Conservation (phyloP, 495 filamentous ascomycete genomes). For the Thozetella sp. region DNA sequence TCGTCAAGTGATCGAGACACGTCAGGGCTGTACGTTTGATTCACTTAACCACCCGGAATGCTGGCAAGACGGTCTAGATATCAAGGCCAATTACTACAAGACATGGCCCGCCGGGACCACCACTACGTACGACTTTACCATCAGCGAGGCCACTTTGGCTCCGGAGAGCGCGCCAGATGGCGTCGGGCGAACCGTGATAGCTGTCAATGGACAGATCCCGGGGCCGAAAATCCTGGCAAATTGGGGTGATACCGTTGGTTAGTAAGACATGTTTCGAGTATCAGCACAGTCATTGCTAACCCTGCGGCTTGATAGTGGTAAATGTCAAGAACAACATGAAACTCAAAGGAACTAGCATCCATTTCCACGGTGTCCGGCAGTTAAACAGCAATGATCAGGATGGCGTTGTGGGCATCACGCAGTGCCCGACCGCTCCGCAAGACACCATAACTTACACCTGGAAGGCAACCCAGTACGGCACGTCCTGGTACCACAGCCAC, state of each 20-base stretch:
- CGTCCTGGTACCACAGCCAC: constrained; percentile 60
- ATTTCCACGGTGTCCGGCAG: constrained; percentile 27
- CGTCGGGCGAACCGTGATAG: constrained; percentile 33
- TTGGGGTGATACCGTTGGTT: constrained; percentile 48
- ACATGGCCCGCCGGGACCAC: constrained; percentile 47
- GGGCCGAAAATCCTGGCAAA: constrained; percentile 40
- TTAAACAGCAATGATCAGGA: constrained; percentile 35
- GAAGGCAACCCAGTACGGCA: constrained; percentile 50
- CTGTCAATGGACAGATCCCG: constrained; percentile 46
- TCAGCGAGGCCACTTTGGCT: constrained; percentile 42
- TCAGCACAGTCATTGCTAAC: too few relatives aligned
- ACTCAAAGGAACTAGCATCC: constrained; percentile 19
- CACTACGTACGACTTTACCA: constrained; percentile 43
- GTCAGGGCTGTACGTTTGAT: constrained; percentile 7
- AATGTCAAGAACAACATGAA: constrained; percentile 11
- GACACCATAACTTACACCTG: constrained; percentile 47
- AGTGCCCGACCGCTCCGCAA: constrained; percentile 45
- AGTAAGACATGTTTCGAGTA: too few relatives aligned
- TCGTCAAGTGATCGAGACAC: background rate
- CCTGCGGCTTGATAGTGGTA: too few relatives aligned
- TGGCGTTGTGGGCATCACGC: constrained; percentile 45
- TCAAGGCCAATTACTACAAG: constrained; percentile 56
- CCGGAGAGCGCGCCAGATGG: constrained; percentile 59
- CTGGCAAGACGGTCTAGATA: constrained; percentile 38
- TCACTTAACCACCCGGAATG: constrained; percentile 1